These are phyloP conservation scores for Rhodotorula sp. DNA, from an alignment of 1,284 basidiomycete genomes.

Conservation along the genomic window DNA sequence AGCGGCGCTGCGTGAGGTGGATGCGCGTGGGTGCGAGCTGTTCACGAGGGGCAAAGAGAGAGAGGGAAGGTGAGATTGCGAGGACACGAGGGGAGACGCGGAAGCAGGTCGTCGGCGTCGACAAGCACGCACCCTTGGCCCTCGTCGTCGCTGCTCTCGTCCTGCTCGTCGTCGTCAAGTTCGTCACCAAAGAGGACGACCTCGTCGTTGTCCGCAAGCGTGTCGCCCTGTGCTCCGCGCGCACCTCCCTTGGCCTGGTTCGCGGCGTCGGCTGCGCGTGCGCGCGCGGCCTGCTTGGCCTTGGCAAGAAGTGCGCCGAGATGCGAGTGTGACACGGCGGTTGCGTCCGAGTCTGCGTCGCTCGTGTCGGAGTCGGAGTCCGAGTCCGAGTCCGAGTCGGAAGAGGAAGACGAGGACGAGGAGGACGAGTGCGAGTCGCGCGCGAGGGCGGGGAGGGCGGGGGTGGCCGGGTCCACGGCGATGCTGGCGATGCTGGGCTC, in stretches of 20 bases:
- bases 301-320: conserved; percentile 26
- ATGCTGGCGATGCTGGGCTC: neutral
- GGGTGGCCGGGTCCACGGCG: neutral
- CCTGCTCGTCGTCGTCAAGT: conserved; percentile 13
- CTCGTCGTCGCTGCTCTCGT: neutral
- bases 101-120: neutral
- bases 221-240: conserved; percentile 8
- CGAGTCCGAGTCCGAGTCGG: conserved; percentile 13
- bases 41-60: no score
- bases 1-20: conserved; percentile 12
- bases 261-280: neutral
- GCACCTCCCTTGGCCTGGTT: neutral
- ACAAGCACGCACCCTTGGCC: no score
- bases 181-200: conserved; percentile 31
- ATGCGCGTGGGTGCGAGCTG: conserved; percentile 30
- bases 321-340: neutral
- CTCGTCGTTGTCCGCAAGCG: conserved; percentile 33
- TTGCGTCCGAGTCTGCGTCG: conserved; percentile 1
- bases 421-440: neutral
- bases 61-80: neutral
- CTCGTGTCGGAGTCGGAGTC: neutral
- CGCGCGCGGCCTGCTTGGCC: conserved; percentile 25
- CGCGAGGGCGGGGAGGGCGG: no score
- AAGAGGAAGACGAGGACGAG: neutral
- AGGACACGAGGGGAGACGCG: neutral